Base-by-base conservation (phyloP, 257 asterid species). In the Misopates orontium region DNA sequence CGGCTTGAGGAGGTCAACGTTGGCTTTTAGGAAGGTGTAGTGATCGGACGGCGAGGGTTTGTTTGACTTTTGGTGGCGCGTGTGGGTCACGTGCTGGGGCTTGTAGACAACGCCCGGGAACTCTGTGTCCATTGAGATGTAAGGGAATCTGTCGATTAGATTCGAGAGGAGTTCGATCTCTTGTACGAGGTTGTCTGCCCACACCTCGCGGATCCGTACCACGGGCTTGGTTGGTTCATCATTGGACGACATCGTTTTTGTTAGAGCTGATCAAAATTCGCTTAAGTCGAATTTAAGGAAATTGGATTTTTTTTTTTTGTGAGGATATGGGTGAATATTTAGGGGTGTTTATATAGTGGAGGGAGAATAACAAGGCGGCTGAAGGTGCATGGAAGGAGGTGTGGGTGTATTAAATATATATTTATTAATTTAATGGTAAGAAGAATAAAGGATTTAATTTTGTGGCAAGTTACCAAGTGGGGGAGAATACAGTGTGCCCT, bases 81-180 rank as follows among this genome's bases (percentile, higher is more conserved):
- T 41, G 47, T 57, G 19, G 16, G 10, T 7, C 14, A 22, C 15
- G 21, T 48, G 71, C 21, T 16, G 72, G 13, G 72, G 75, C 58
- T 81, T 75, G 78, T 55, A 73, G 69, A 83, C 56, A 0, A 80
- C 81, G 12, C 89, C 89, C 42, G 97, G 97, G 54, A 90, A 90
- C 64, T 80, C 95, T 0, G 96, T 88, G 70, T 85, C 96, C 93
- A 88, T 85, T 10, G 96, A 83, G 55, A 85, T 69, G 56, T 47
- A 85, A 0, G 90, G 88, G 62, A 65, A 88, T 0, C 62, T 44
- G 55, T 85, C 93, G 16, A 88, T 60, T n/a, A 80, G 64, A 10
- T 48, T 55, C 0, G 84, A 67, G 48, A 88, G 75, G 52, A 88
- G 56, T 7, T 79, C 63, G 56, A 88, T 74, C 44, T 88, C 96